Conservation (phyloP, 108 stramenopile genomes). For the Discostella stelligeroides region DNA sequence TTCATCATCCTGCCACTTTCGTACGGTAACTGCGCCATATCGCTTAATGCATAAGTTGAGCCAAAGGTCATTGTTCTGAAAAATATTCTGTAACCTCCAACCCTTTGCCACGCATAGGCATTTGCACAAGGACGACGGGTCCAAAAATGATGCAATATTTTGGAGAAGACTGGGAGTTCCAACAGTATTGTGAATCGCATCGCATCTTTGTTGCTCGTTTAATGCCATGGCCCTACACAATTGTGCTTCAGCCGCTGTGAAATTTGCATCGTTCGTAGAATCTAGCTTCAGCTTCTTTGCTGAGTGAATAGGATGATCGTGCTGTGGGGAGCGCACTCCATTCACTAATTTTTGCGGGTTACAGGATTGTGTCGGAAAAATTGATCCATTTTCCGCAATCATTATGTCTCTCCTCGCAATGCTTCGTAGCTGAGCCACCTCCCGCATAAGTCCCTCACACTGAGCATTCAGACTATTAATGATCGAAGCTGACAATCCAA, state of each 20-base stretch:
- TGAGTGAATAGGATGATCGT: constrained; percentile 10
- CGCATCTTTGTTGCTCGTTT: constrained; percentile 14
- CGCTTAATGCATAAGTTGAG: constrained; percentile 60
- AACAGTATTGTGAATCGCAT: constrained; percentile 15
- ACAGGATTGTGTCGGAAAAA: neutral
- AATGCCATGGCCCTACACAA: neutral
- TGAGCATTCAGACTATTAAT: constrained; percentile 75
- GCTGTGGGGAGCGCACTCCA: neutral
- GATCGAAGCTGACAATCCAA: constrained; percentile 77
- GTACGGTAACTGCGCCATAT: constrained; percentile 67
- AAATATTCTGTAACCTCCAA: constrained; percentile 54
- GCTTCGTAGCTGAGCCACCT: constrained; percentile 55
- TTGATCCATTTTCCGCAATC: neutral
- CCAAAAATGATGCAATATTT: constrained; percentile 57
- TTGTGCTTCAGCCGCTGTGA: neutral
- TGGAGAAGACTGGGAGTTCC: constrained; percentile 19
- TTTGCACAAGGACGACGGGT: constrained; percentile 60
- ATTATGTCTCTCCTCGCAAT: constrained; percentile 6
- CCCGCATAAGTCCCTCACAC: constrained; percentile 78
- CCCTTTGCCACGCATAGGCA: constrained; percentile 50
- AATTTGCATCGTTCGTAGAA: neutral
- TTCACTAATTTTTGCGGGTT: neutral
- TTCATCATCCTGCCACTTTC: constrained; percentile 73
- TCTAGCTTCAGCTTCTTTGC: constrained; percentile 32
- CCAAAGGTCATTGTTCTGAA: constrained; percentile 61